Percentiles rank a stretch among this genome's conserved stretches.
These are phyloP conservation scores for Phoenix roebelenii DNA, from an alignment of 176 grass and related monocot genomes.

Conservation along the genomic window DNA sequence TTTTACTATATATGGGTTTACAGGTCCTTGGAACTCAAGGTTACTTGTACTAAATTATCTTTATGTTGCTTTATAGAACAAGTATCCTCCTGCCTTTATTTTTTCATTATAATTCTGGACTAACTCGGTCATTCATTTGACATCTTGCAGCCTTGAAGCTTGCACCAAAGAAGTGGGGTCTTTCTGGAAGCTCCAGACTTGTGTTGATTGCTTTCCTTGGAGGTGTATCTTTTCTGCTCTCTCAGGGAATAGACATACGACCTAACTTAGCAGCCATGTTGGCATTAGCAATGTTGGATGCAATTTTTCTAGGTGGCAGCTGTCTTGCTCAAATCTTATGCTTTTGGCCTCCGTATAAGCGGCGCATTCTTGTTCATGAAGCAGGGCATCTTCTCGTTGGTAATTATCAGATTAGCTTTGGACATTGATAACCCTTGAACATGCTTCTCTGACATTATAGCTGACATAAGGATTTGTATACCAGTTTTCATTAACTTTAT, in stretches of 20 bases:
- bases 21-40: too few relatives aligned
- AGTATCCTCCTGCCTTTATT: too few relatives aligned
- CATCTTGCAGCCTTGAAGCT: slow-evolving; percentile 60
- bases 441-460: too few relatives aligned
- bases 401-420: slow-evolving; percentile 9
- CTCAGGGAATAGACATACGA: slow-evolving; percentile 66
- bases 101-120: too few relatives aligned
- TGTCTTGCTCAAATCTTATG: slow-evolving; percentile 69
- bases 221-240: slow-evolving; percentile 60
- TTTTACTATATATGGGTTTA: too few relatives aligned
- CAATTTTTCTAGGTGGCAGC: slow-evolving; percentile 64
- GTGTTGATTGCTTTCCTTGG: slow-evolving; percentile 52
- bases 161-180: slow-evolving; percentile 86
- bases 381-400: slow-evolving; percentile 88
- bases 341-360: slow-evolving; percentile 89
- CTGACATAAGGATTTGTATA: too few relatives aligned
- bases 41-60: too few relatives aligned
- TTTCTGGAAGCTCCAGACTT: slow-evolving; percentile 54
- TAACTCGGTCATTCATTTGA: neutral
- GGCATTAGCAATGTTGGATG: slow-evolving; percentile 56
- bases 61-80: too few relatives aligned
- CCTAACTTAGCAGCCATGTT: slow-evolving; percentile 68
- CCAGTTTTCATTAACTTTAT: too few relatives aligned
- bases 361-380: slow-evolving; percentile 78
- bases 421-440: too few relatives aligned